Evolutionary conservation across 192 early-diverging fungal genomes (phyloP).

Genomic region (Coemansia sp.): DNA sequence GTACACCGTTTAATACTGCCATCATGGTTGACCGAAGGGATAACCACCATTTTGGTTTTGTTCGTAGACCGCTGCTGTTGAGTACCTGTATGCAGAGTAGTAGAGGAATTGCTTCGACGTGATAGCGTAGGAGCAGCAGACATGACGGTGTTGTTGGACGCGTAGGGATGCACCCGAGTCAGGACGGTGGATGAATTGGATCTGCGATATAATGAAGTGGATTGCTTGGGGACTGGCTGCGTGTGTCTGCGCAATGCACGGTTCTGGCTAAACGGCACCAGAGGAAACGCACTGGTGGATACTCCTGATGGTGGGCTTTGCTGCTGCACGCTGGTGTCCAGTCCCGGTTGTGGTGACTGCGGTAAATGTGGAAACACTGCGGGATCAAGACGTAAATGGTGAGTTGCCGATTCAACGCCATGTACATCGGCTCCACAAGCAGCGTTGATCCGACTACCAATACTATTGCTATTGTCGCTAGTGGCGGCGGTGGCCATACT

Average conservation of each 20-base stretch:
- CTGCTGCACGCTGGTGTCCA: neutral
- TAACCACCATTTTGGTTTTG: slow-evolving; percentile 12
- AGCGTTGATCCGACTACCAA: neutral
- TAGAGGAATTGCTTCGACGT: slow-evolving; percentile 13
- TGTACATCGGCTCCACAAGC: neutral
- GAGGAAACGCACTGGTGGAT: neutral
- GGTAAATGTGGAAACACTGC: neutral
- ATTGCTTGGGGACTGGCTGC: neutral
- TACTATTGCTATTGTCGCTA: too few species aligned
- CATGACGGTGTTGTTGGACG: neutral
- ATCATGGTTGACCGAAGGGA: slow-evolving; percentile 50
- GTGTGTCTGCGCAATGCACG: slow-evolving; percentile 3
- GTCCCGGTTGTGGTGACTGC: neutral
- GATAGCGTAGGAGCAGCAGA: neutral
- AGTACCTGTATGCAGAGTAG: neutral
- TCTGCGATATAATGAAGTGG: neutral
- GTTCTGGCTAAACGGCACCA: neutral
- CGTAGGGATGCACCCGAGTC: slow-evolving; percentile 1
- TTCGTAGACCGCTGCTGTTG: neutral
- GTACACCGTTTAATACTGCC: slow-evolving; percentile 53
- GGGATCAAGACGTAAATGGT: neutral
- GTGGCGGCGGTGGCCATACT: too few species aligned
- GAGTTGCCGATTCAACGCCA: neutral
- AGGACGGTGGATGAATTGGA: slow-evolving; percentile 2
- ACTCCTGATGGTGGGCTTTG: neutral